A percentile compares a stretch with the other conserved stretches of the same genome.
Evolutionary conservation across 2,329 filamentous ascomycete species (phyloP).

Genomic region (Emmonsiellopsis sp.): DNA sequence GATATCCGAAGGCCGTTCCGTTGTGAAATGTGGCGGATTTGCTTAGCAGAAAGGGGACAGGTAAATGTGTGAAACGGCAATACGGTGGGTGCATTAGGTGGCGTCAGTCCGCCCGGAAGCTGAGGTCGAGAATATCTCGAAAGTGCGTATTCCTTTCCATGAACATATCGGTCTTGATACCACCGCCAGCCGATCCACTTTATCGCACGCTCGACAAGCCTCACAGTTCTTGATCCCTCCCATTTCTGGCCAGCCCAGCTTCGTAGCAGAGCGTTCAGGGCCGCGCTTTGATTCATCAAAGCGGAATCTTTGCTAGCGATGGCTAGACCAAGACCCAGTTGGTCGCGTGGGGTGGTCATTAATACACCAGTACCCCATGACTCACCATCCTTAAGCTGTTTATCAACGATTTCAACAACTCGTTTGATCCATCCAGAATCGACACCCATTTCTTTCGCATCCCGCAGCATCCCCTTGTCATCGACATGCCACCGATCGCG

Average conservation of each 20-base stretch:
- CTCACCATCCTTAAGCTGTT: slow-evolving; percentile 78
- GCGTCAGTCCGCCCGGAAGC: slow-evolving; percentile 61
- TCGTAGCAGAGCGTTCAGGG: slow-evolving; percentile 31
- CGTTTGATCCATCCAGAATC: slow-evolving; percentile 77
- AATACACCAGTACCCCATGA: slow-evolving; percentile 72
- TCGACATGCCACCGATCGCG: slow-evolving; percentile 93
- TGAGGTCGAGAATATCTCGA: slow-evolving; percentile 62
- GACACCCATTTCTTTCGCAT: slow-evolving; percentile 54
- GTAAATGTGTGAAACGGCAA: slow-evolving; percentile 98
- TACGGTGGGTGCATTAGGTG: slow-evolving; percentile 86
- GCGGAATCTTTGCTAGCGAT: slow-evolving; percentile 24
- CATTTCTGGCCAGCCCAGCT: slow-evolving; percentile 67
- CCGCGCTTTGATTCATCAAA: slow-evolving; percentile 17
- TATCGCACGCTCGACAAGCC: slow-evolving; percentile 77
- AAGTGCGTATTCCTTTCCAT: slow-evolving; percentile 46
- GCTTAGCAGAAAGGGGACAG: slow-evolving; percentile 79
- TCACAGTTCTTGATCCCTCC: slow-evolving; percentile 79
- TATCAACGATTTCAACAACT: slow-evolving; percentile 82
- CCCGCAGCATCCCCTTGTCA: slow-evolving; percentile 69
- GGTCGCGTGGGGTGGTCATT: slow-evolving; percentile 44
- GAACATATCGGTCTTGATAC: slow-evolving; percentile 75
- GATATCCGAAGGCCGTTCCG: slow-evolving; percentile 90
- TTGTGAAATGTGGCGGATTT: slow-evolving; percentile 90
- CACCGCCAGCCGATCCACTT: slow-evolving; percentile 69
- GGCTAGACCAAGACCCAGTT: slow-evolving; percentile 42